These are phyloP conservation scores for Podaxis sp. DNA, from an alignment of 768 basidiomycete genomes.

Conservation along the genomic window DNA sequence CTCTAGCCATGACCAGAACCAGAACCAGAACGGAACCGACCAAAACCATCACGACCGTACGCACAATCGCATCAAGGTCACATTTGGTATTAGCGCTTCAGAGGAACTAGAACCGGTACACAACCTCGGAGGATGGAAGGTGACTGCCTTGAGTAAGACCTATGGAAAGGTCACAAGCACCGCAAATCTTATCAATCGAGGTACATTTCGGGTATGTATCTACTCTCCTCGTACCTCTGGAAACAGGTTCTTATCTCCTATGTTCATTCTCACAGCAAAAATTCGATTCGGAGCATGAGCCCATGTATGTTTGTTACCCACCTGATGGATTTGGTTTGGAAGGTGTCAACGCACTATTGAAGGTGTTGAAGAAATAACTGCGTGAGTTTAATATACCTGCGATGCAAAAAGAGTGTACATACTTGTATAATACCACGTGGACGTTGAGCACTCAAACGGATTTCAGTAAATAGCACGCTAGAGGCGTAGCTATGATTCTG, in stretches of 20 bases:
- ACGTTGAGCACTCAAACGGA: no score
- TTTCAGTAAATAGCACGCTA: no score
- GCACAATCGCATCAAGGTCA: neutral
- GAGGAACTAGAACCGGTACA: constrained; percentile 32
- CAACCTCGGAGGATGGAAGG: constrained; percentile 44
- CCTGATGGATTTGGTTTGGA: constrained; percentile 43
- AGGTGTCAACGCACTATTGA: constrained; percentile 38
- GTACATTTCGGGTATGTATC: constrained; percentile 38
- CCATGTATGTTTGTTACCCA: constrained; percentile 50
- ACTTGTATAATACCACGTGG: neutral
- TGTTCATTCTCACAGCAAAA: constrained; percentile 22
- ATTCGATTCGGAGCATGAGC: constrained; percentile 36
- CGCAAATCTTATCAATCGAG: constrained; percentile 35
- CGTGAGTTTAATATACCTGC: no score
- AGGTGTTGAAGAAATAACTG: constrained; percentile 30
- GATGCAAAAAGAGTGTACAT: neutral
- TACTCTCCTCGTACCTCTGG: neutral
- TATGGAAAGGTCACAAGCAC: constrained; percentile 35
- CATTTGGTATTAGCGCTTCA: constrained; percentile 45
- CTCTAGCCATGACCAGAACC: neutral
- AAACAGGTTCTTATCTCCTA: neutral
- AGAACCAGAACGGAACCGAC: neutral
- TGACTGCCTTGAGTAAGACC: constrained; percentile 37
- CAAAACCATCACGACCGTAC: neutral
- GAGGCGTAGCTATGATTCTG: no score